Evolutionary conservation across 2,329 filamentous ascomycete genomes (phyloP).

Genomic region (Neophaeococcomyces mojaviensis): DNA sequence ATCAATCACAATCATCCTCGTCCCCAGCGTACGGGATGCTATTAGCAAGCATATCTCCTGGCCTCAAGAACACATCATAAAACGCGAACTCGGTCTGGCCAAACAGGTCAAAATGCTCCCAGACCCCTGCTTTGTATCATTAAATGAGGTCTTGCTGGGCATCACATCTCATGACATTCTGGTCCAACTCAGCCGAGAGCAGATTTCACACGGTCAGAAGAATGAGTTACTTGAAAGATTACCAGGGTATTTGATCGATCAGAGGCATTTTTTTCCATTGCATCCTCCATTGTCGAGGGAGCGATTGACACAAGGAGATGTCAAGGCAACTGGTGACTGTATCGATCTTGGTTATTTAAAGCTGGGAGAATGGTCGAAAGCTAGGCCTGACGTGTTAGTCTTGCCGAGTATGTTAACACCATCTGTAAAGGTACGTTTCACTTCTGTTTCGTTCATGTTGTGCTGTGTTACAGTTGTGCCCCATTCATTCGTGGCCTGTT

Average conservation of each 20-base stretch:
- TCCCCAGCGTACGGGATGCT: conserved; percentile 75
- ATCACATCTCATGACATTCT: conserved; percentile 78
- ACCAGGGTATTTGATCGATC: conserved; percentile 72
- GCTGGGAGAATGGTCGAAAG: conserved; percentile 82
- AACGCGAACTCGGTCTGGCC: conserved; percentile 68
- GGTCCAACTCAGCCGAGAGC: conserved; percentile 70
- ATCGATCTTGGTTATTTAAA: conserved; percentile 79
- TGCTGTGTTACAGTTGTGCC: no score
- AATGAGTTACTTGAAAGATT: conserved; percentile 60
- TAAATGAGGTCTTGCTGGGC: conserved; percentile 81
- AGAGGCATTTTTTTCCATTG: conserved; percentile 82
- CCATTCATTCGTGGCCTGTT: not conserved
- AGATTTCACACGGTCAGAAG: conserved; percentile 53
- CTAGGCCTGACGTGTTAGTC: conserved; percentile 76
- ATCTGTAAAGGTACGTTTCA: conserved; percentile 68
- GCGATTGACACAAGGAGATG: conserved; percentile 58
- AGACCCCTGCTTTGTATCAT: conserved; percentile 79
- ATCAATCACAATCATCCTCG: conserved; percentile 69
- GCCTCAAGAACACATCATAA: conserved; percentile 65
- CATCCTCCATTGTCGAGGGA: conserved; percentile 71
- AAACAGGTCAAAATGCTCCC: conserved; percentile 71
- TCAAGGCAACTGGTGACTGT: conserved; percentile 60
- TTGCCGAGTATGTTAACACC: conserved; percentile 74
- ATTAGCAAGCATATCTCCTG: conserved; percentile 79
- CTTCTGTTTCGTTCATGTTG: conserved; percentile 1